These are phyloP conservation scores for Ophiostoma australiae DNA, from an alignment of 2,329 filamentous ascomycete species.

Conservation along the genomic window DNA sequence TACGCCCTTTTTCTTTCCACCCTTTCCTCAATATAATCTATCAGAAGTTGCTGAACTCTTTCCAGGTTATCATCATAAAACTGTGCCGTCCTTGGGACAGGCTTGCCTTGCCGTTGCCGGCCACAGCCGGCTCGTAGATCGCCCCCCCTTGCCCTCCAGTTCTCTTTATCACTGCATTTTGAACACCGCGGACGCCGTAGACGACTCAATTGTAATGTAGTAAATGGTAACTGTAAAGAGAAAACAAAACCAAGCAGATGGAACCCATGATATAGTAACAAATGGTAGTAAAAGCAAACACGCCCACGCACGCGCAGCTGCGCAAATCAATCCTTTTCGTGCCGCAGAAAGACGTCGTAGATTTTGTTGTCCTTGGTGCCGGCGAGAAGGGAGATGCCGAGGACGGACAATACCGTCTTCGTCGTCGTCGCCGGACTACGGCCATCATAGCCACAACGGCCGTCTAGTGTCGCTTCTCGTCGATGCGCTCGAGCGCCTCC, in stretches of 20 bases:
- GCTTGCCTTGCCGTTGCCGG: neutral
- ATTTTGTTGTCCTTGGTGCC: neutral
- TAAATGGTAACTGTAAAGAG: neutral
- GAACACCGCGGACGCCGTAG: neutral
- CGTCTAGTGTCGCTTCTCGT: conserved; percentile 30
- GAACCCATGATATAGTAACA: conserved; percentile 18
- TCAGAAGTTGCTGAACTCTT: neutral
- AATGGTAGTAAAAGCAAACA: conserved; percentile 14
- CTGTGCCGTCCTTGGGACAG: neutral
- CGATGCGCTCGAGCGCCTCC: conserved; percentile 70
- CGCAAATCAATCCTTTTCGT: conserved; percentile 1
- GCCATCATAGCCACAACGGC: neutral
- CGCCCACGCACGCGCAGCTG: neutral
- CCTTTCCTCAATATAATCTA: neutral
- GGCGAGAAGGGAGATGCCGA: neutral
- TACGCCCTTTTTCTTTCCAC: neutral
- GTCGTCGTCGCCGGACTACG: neutral
- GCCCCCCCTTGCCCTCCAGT: neutral
- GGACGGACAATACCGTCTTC: neutral
- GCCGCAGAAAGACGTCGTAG: neutral
- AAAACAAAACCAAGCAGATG: conserved; percentile 10
- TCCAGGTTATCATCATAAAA: neutral
- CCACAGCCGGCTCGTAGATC: neutral
- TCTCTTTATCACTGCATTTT: neutral
- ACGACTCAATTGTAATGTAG: conserved; percentile 7